Percentiles rank a stretch among this genome's conserved stretches.
Evolutionary conservation across 176 grass and related monocot genomes (phyloP).

Genomic region (Aegilops umbellulata): DNA sequence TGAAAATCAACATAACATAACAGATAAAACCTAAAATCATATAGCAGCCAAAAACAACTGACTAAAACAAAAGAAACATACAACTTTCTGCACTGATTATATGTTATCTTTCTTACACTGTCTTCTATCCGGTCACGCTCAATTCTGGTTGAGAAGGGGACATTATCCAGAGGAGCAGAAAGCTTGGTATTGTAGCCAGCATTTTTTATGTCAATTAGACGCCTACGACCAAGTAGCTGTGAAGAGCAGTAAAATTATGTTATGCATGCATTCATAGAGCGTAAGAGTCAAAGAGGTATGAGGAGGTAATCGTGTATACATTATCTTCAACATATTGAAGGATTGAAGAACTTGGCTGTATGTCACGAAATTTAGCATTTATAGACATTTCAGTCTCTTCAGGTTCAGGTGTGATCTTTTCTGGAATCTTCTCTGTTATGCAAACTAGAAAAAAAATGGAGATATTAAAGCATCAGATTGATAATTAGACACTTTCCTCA

Average conservation of each 20-base stretch:
- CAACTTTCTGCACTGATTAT: constrained; percentile 17
- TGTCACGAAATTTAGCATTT: constrained; percentile 90
- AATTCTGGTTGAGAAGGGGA: constrained; percentile 67
- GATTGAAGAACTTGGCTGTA: constrained; percentile 69
- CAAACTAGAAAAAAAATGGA: constrained; percentile 21
- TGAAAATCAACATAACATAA: background rate
- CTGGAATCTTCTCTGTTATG: constrained; percentile 38
- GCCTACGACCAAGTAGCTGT: constrained; percentile 85
- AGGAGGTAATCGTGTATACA: constrained; percentile 34
- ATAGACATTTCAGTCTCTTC: constrained; percentile 72
- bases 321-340: constrained; percentile 97
- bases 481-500: background rate
- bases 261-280: background rate
- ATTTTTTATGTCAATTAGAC: constrained; percentile 83
- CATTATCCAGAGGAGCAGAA: constrained; percentile 86
- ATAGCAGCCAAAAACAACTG: background rate
- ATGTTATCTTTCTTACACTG: constrained; percentile 54
- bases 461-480: background rate
- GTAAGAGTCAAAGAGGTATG: background rate
- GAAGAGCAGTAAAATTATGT: constrained; percentile 16
- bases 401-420: constrained; percentile 45
- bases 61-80: constrained; percentile 16
- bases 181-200: constrained; percentile 84
- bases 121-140: constrained; percentile 85
- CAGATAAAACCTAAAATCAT: background rate